Evolutionary conservation across 495 filamentous ascomycete species (phyloP), one percentile per base, ranked within the genome.

Genomic region (Aspergillus carlsbadensis): DNA sequence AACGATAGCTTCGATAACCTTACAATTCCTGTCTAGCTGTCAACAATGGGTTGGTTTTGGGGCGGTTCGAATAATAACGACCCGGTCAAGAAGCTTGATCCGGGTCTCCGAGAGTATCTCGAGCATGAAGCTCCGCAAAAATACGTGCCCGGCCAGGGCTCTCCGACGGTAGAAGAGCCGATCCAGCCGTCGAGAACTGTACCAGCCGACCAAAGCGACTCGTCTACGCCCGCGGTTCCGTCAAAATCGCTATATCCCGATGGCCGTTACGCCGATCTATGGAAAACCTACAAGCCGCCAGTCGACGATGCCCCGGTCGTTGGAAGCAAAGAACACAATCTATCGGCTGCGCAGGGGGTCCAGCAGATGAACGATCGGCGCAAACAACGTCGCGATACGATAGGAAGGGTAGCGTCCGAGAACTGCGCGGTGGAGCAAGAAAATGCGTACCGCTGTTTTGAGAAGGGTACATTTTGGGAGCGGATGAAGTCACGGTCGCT

Each of bases 261-360:
- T 72, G 92, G 91, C 57, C 89, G 94, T 56, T 98, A 97, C 70
- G 91, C 92, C 43, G 82, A 96, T 75, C 80, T 98, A 29, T 98
- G 94, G 94, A 88, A 86, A 68, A 88, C 82, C 42, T 97, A 98
- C 81, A 77, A 81, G 49, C 82, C 92, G 1, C 82, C 84, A 10
- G 59, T 70, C 2, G 77, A 83, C 21, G 85, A 95, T 56, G 75
- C 76, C 21, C 77, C 3, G 26, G 26, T 29, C 26, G 8, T 29
- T 8, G 26, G 26, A 29, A 29, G 26, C 8, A 29, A 29, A 29
- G 26, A 29, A 29, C 26, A 29, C 26, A 29, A 29, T 8, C 26
- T 29, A 8, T 4, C 81, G 34, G 64, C 65, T 31, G 40, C 63
- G 20, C 61, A 63, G 40, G 88, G 87, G 64, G 84, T 83, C 29